These are phyloP conservation scores for Arachnopeziza araneosa DNA, from an alignment of 2,329 filamentous ascomycete genomes.

Conservation along the genomic window DNA sequence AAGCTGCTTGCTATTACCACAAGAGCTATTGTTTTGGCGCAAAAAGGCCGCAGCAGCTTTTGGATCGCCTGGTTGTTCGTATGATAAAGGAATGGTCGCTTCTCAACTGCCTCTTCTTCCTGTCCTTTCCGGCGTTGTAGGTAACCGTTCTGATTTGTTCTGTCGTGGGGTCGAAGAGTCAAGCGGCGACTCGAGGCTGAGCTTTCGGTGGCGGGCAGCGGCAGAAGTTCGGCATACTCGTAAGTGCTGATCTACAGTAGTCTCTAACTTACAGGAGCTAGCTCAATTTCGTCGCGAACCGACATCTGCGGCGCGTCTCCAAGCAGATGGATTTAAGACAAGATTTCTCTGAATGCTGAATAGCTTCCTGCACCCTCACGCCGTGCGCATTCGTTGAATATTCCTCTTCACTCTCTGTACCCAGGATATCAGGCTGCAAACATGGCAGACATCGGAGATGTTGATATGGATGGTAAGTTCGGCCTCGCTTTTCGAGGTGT, in stretches of 20 bases:
- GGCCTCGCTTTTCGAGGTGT: constrained; percentile 1
- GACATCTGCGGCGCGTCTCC: neutral
- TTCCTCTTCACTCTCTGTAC: neutral
- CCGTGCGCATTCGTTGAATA: neutral
- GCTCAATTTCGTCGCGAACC: neutral
- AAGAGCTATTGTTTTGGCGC: constrained; percentile 10
- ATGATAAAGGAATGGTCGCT: constrained; percentile 8
- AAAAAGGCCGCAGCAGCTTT: constrained; percentile 1
- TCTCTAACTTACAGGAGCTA: neutral
- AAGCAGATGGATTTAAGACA: constrained; percentile 10
- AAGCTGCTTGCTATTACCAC: constrained; percentile 26
- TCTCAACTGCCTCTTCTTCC: constrained; percentile 4
- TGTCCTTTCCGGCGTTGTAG: constrained; percentile 2
- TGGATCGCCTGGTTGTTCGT: neutral
- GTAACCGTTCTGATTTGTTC: constrained; percentile 14
- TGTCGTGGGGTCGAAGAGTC: constrained; percentile 12
- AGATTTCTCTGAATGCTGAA: neutral
- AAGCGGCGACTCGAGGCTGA: neutral
- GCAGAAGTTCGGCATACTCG: neutral
- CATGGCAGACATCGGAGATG: constrained; percentile 41
- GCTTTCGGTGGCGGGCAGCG: neutral
- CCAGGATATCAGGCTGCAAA: neutral
- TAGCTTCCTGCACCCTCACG: neutral
- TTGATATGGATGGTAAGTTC: constrained; percentile 45
- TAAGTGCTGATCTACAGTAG: no score